These are phyloP conservation scores for Leishmania aethiopica DNA, from an alignment of 208 protist species.

Conservation along the genomic window DNA sequence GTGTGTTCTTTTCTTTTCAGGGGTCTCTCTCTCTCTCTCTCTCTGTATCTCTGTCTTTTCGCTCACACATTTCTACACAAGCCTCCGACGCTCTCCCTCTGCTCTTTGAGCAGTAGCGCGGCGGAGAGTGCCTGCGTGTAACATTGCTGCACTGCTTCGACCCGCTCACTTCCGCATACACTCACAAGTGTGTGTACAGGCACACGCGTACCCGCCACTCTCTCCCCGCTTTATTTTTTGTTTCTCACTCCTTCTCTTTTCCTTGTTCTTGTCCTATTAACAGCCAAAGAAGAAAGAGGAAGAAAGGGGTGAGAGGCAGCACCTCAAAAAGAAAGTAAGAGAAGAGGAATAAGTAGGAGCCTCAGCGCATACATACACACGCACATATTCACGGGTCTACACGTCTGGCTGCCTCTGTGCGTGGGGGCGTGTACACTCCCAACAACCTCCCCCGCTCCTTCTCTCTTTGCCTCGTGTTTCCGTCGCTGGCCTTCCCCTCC, in stretches of 20 bases:
- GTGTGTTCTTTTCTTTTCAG: neutral
- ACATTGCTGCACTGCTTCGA: neutral
- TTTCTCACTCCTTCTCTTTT: neutral
- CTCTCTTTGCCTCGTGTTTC: neutral
- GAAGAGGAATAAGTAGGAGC: neutral
- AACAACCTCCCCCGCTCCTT: neutral
- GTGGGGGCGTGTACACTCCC: neutral
- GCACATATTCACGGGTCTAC: neutral
- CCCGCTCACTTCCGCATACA: neutral
- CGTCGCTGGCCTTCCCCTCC: neutral
- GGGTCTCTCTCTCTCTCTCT: neutral
- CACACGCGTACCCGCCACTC: neutral
- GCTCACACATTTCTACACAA: neutral
- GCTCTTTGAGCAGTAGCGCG: neutral
- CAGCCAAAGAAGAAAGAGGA: neutral
- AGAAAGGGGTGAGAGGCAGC: neutral
- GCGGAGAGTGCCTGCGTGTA: neutral
- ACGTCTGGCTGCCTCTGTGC: neutral
- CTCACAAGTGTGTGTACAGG: neutral
- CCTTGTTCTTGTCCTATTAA: slow-evolving; percentile 12
- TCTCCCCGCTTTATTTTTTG: neutral
- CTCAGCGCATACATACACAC: neutral
- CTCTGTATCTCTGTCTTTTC: neutral
- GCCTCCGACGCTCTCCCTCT: neutral
- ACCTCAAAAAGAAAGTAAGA: neutral